Evolutionary conservation across 2,329 filamentous ascomycete species (phyloP).

Genomic region (Cladosporium sp.): DNA sequence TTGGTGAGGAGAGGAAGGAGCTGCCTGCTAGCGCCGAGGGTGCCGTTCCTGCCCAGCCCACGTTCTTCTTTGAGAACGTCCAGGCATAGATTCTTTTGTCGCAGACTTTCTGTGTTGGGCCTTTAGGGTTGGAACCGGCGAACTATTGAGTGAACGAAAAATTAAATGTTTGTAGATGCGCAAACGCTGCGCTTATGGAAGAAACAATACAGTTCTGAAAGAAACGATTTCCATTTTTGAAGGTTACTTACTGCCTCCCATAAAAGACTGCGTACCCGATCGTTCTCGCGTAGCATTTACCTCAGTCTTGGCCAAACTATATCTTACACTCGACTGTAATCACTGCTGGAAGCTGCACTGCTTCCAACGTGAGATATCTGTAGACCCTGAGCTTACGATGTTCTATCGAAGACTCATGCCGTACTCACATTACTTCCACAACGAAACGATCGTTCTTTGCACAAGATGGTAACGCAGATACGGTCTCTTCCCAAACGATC

Average conservation of each 20-base stretch:
- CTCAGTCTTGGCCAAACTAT: background rate
- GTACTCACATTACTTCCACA: background rate
- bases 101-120: background rate
- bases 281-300: background rate
- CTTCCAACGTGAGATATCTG: background rate
- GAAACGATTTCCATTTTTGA: background rate
- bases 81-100: background rate
- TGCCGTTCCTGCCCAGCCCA: constrained; percentile 80
- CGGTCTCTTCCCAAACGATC: background rate
- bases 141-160: background rate
- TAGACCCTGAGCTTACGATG: background rate
- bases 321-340: background rate
- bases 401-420: background rate
- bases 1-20: constrained; percentile 60
- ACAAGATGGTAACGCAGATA: background rate
- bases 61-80: constrained; percentile 80
- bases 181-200: background rate
- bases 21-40: constrained; percentile 65
- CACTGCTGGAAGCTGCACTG: background rate
- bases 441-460: background rate
- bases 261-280: background rate
- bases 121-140: background rate
- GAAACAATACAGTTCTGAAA: background rate
- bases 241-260: background rate
- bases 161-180: background rate